Base-by-base conservation (phyloP, 345 rosid genomes). In the Citrus reticulata region DNA sequence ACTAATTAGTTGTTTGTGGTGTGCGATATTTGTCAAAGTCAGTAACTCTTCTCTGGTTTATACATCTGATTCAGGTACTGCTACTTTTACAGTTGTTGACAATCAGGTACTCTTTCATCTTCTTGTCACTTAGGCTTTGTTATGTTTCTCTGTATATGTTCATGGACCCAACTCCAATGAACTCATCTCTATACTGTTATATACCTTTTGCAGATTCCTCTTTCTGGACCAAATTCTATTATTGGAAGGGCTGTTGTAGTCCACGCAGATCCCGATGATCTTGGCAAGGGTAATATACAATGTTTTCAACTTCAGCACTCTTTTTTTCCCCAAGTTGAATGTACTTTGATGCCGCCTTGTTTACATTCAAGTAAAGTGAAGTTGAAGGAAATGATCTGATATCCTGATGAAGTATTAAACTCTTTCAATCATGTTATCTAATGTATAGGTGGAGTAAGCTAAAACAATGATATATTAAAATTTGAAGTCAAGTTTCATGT, bases 241-340 rank as follows among this genome's bases (percentile, higher is more conserved):
- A 70, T 94, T 17, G 99, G 99, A 80, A 91, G 99, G 85, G 94
- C 98, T 0, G 97, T 93, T 24, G 99, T 93, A 67, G 97, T 92
- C 67, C 99, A 96, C 68, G 91, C 88, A 49, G 97, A 90, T 86
- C 91, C 92, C 24, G 97, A 96, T 85, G 99, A 95, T 90, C 96
- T 93, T 81, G 99, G 99, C 30, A 90, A 80, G 70, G 70, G 70
- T 66, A 66, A 66, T 37, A 37, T 65, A 65, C 3, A 65, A 19
- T 32, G 7, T 9, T 35, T 20, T 40, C 19, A 7, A 32, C 5
- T 19, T 16, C 6, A 5, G 6, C 2, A 1, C 7, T 65, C n/a
- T 35, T 35, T 66, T 35, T 35, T 9, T 35, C 10, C 22, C 17
- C 49, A 35, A 35, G 49, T 0, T 66, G 49, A 64, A 29, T 64